Evolutionary conservation across 345 rosid species (phyloP).

Genomic region (Aquilaria sinensis): DNA sequence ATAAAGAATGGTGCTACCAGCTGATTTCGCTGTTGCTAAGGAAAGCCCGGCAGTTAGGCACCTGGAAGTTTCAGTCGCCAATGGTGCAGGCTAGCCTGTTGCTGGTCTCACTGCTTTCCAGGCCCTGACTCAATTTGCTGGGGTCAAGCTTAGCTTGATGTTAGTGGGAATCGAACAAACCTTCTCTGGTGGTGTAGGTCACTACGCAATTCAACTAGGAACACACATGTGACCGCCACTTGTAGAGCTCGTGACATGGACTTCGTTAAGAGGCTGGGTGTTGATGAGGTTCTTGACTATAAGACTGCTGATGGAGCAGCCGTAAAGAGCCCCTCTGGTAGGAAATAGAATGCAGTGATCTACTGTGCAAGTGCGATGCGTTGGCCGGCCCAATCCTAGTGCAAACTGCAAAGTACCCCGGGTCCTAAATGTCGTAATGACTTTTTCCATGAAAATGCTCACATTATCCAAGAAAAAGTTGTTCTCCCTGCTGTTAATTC

Average conservation of each 20-base stretch:
- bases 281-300: conserved; percentile 66
- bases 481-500: conserved; percentile 32
- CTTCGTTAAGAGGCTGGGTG: conserved; percentile 56
- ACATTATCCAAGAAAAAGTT: conserved; percentile 55
- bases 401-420: conserved; percentile 44
- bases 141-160: conserved; percentile 40
- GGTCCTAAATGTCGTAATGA: conserved; percentile 30
- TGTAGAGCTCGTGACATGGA: conserved; percentile 64
- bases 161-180: conserved; percentile 42
- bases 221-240: conserved; percentile 63
- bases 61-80: conserved; percentile 46
- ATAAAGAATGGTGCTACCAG: conserved; percentile 18
- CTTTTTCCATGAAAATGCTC: conserved; percentile 37
- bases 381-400: conserved; percentile 49
- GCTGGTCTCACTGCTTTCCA: conserved; percentile 61
- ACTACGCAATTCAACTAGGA: conserved; percentile 61
- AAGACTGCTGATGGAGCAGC: conserved; percentile 63
- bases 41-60: conserved; percentile 48
- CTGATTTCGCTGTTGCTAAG: conserved; percentile 52
- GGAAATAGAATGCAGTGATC: conserved; percentile 58
- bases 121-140: conserved; percentile 45
- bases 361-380: conserved; percentile 52
- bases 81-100: conserved; percentile 44
- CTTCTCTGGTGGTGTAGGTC: conserved; percentile 72
- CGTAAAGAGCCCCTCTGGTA: conserved; percentile 54